Base-by-base conservation (phyloP, 176 grass and related monocot genomes). In the Olyra latifolia region DNA sequence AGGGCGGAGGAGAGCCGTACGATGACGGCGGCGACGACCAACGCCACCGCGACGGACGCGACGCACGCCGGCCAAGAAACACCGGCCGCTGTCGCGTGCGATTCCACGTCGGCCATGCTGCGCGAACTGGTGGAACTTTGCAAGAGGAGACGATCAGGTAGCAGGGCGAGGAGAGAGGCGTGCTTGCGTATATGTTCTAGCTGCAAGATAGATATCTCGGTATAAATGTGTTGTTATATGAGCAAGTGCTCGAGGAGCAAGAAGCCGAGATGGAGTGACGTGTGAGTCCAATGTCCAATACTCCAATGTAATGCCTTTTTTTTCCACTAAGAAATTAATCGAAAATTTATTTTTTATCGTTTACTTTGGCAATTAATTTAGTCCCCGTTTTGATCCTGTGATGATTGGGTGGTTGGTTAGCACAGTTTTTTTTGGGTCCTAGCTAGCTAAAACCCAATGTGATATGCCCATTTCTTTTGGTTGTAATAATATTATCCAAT, bases 341-440 rank as follows among this genome's bases (percentile, higher is more conserved):
- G 19, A 17, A 9, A 25, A 16, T 44, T 24, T 11, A 11, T 72
- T 46, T 24, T 54, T n/a, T 39, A 13, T 14, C 10, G 47, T 10
- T 35, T 35, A 35, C 2, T 60, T 16, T 54, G 59, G 14, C 40
- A 58, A 59, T 42, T 45, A 29, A 54, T 60, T 58, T 14, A 56
- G 62, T 48, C 6, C 10, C n/a, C 54, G 25, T 71, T 24, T 42
- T 56, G 57, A 80, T 73, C 17, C 39, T 48, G 27, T 73, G 47
- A 86, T 86, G 62, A 84, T 76, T 74, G 27, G 76, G 59, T 59
- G 12, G 58, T 73, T 86, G 74, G 76, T 24, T 20, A 22, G 47
- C 11, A 50, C 56, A 54, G 13, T 78, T 70, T 25, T 25, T 69
- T 50, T 69, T 61, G 14, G 20, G 41, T 46, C 82, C 62, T 61